A percentile compares a stretch with the other conserved stretches of the same genome.
phyloP scores from a whole-genome alignment of 2,329 filamentous ascomycete genomes.

The Cladosporium oxysporum region DNA sequence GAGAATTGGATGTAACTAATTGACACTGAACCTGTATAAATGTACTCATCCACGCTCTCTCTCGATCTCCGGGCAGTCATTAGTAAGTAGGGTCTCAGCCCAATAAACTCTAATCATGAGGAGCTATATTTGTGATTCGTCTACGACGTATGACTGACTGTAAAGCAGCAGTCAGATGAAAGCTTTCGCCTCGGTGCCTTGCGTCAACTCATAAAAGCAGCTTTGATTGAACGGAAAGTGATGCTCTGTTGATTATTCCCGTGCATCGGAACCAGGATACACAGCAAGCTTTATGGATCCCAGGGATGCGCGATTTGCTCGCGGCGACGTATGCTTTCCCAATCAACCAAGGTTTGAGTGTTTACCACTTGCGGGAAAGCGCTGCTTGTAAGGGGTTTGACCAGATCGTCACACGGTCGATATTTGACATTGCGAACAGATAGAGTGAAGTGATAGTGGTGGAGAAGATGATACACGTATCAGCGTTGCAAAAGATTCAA shows the following conservation, averaged over 20 bases:
- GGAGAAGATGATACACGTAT: neutral
- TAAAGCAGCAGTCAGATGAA: neutral
- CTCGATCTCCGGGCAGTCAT: neutral
- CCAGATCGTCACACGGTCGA: neutral
- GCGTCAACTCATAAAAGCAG: neutral
- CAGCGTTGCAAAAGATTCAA: neutral
- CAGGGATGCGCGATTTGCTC: conserved; percentile 8
- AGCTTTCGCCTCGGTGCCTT: neutral
- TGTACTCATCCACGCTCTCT: neutral
- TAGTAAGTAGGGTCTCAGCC: neutral
- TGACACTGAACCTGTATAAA: neutral
- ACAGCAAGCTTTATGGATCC: neutral
- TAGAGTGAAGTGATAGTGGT: neutral
- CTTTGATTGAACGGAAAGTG: neutral
- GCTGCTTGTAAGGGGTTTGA: neutral
- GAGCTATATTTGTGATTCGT: neutral
- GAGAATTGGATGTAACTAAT: neutral
- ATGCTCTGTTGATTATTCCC: neutral
- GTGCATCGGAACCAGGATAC: neutral
- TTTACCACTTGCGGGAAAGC: neutral
- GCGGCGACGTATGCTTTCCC: conserved; percentile 9
- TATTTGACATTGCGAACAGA: neutral
- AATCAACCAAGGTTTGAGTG: conserved; percentile 9
- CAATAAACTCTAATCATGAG: neutral
- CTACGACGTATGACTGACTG: neutral